Conservation (phyloP, 345 rosid genomes). For the Bruguiera sexangula region DNA sequence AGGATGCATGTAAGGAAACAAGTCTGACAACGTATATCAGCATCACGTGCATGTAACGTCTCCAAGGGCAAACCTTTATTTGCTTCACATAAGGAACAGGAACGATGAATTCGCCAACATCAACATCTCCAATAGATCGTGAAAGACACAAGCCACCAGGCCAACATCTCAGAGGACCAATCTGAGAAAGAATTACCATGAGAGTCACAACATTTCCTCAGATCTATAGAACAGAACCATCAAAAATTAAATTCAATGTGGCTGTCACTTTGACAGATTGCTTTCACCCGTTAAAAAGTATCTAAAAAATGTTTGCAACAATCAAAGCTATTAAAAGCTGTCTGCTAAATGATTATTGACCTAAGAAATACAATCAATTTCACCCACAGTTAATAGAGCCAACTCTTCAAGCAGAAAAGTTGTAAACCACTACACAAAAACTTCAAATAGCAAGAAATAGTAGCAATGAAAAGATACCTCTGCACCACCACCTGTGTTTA, state of each 20-base stretch:
- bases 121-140: constrained; percentile 95
- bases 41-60: constrained; percentile 6
- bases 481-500: constrained; percentile 95
- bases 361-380: no score
- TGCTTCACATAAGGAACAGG: constrained; percentile 99
- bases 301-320: no score
- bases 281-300: no score
- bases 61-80: constrained; percentile 68
- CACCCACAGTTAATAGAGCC: not conserved
- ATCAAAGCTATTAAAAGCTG: no score
- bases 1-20: constrained; percentile 2
- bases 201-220: constrained; percentile 21
- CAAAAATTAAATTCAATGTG: no score
- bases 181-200: constrained; percentile 41
- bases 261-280: no score
- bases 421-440: not conserved
- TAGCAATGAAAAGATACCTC: constrained; percentile 55
- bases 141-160: constrained; percentile 99
- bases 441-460: constrained; percentile 7
- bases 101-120: constrained; percentile 94
- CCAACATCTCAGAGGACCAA: constrained; percentile 99
- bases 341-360: no score
- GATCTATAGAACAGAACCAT: no score
- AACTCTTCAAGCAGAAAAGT: not conserved
- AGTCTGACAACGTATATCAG: constrained; percentile 9